phyloP scores from a whole-genome alignment of 2,329 filamentous ascomycete genomes.

The Didymella pomorum region DNA sequence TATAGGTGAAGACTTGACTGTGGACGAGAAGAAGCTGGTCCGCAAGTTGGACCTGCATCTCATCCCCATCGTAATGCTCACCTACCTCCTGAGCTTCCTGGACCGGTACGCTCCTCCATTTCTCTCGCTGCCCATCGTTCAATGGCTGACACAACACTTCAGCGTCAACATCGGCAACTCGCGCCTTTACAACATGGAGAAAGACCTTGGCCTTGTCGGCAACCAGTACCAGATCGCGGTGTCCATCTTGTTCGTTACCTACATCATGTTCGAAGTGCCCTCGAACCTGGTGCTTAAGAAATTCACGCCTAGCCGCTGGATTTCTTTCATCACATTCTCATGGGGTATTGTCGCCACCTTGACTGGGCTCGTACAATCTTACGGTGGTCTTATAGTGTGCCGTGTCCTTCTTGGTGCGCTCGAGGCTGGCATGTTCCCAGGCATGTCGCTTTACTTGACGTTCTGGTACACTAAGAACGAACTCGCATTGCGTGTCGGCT shows the following conservation, averaged over 20 bases:
- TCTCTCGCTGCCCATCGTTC: background rate
- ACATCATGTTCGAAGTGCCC: background rate
- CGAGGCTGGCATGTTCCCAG: constrained; percentile 67
- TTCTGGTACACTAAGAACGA: constrained; percentile 79
- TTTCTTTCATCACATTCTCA: background rate
- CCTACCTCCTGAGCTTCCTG: constrained; percentile 81
- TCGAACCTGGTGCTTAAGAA: background rate
- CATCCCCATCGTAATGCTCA: constrained; percentile 70
- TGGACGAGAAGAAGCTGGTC: constrained; percentile 63
- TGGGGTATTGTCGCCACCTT: background rate
- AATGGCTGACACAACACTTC: background rate
- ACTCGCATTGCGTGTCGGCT: constrained; percentile 74
- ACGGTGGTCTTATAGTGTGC: background rate
- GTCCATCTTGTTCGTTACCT: background rate
- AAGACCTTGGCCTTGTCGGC: background rate
- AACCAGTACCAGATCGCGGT: background rate
- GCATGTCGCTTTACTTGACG: constrained; percentile 73
- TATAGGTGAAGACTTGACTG: constrained; percentile 24
- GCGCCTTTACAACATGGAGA: background rate
- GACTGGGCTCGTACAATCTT: background rate
- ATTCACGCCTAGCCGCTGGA: background rate
- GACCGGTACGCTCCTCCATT: constrained; percentile 63
- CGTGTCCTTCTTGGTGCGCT: background rate
- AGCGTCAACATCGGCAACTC: background rate
- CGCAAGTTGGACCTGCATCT: constrained; percentile 70